A percentile compares a stretch with the other conserved stretches of the same genome.
Conservation (phyloP, 2,329 filamentous ascomycete species). For the Phialophora verrucosa region DNA sequence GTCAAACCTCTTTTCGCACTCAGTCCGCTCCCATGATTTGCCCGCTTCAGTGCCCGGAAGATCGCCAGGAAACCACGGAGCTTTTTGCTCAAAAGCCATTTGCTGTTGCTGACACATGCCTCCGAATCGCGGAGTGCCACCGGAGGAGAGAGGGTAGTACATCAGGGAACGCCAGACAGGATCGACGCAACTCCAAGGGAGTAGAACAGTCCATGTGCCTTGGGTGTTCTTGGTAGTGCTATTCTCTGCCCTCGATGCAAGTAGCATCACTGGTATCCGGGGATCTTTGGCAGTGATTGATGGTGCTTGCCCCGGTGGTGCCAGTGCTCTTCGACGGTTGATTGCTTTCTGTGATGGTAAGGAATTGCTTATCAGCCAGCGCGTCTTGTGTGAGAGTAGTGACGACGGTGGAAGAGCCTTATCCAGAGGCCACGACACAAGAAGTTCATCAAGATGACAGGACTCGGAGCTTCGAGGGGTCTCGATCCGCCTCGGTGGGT, state of each 20-base stretch:
- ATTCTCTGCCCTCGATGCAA: slow-evolving; percentile 55
- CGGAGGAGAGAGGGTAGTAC: slow-evolving; percentile 78
- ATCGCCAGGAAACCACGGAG: slow-evolving; percentile 86
- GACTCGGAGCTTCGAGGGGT: slow-evolving; percentile 41
- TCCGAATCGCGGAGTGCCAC: slow-evolving; percentile 80
- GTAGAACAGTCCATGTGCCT: slow-evolving; percentile 79
- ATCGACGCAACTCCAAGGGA: slow-evolving; percentile 88
- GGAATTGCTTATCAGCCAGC: slow-evolving; percentile 68
- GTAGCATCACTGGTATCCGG: slow-evolving; percentile 75
- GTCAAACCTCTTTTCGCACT: slow-evolving; percentile 64
- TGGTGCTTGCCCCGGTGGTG: slow-evolving; percentile 67
- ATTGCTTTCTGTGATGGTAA: slow-evolving; percentile 79
- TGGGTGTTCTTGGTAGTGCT: slow-evolving; percentile 61
- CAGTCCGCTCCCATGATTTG: slow-evolving; percentile 73
- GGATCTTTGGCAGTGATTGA: slow-evolving; percentile 67
- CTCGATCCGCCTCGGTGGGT: slow-evolving; percentile 68
- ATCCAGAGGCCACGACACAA: slow-evolving; percentile 73
- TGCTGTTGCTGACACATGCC: slow-evolving; percentile 81
- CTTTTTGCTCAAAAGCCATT: slow-evolving; percentile 76
- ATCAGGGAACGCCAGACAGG: slow-evolving; percentile 86
- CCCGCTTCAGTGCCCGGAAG: slow-evolving; percentile 80
- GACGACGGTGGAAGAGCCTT: slow-evolving; percentile 52
- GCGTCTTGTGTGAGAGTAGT: slow-evolving; percentile 71
- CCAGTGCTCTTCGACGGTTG: slow-evolving; percentile 73
- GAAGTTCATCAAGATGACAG: slow-evolving; percentile 61